Conservation (phyloP, 1,139 yeast genomes). For the Geotrichum bryndzae region DNA sequence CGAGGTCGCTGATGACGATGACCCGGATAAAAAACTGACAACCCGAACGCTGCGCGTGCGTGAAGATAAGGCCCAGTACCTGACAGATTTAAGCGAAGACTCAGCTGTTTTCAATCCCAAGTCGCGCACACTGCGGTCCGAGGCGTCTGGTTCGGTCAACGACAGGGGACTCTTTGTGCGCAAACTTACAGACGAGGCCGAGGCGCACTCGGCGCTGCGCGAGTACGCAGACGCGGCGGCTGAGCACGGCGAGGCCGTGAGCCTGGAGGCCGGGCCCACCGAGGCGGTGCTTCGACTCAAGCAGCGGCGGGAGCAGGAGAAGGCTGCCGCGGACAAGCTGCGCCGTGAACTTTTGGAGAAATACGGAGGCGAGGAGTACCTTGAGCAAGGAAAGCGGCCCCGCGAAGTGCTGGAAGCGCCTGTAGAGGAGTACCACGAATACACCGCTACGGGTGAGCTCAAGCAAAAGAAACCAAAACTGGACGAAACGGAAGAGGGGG, state of each 20-base stretch:
- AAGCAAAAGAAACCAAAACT: slow-evolving; percentile 10
- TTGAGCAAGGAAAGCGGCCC: slow-evolving; percentile 23
- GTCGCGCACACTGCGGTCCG: slow-evolving; percentile 43
- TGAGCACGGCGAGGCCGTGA: slow-evolving; percentile 40
- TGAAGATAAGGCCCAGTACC: slow-evolving; percentile 50
- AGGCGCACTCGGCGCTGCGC: slow-evolving; percentile 40
- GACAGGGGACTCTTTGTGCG: slow-evolving; percentile 51
- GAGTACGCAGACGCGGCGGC: slow-evolving; percentile 49
- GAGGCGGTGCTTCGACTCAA: slow-evolving; percentile 41
- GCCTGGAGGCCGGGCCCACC: slow-evolving; percentile 58
- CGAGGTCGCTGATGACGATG: slow-evolving; percentile 1
- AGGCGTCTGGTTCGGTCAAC: slow-evolving; percentile 43
- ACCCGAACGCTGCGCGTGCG: slow-evolving; percentile 42
- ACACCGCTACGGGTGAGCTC: slow-evolving; percentile 26
- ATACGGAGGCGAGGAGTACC: slow-evolving; percentile 37
- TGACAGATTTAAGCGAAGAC: slow-evolving; percentile 38
- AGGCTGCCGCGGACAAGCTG: slow-evolving; percentile 26
- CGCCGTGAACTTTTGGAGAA: slow-evolving; percentile 34
- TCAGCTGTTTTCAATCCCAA: slow-evolving; percentile 48
- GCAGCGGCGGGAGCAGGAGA: slow-evolving; percentile 39
- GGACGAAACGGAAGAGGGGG: slow-evolving; percentile 14
- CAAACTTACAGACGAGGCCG: slow-evolving; percentile 48
- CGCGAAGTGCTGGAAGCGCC: slow-evolving; percentile 26
- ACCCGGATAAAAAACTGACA: slow-evolving; percentile 2
- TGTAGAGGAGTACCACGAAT: slow-evolving; percentile 24